Evolutionary conservation across 2,329 filamentous ascomycete species (phyloP).

Genomic region (Penicillium sp.): DNA sequence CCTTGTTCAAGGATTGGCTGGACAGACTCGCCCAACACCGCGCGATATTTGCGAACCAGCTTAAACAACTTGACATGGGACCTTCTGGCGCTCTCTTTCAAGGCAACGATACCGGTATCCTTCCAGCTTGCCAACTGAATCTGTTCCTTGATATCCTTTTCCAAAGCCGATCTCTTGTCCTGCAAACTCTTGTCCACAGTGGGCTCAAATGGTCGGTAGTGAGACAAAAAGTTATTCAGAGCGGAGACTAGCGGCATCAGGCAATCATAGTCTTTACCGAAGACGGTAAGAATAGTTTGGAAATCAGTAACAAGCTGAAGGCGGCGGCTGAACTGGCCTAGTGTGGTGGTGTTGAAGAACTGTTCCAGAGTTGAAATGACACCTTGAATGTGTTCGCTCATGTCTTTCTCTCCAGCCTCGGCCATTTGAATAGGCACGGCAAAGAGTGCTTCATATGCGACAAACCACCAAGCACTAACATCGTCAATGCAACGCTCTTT

Average conservation of each 20-base stretch:
- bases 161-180: slow-evolving; percentile 69
- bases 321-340: slow-evolving; percentile 76
- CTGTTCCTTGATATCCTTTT: slow-evolving; percentile 91
- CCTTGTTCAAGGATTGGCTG: slow-evolving; percentile 52
- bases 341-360: slow-evolving; percentile 74
- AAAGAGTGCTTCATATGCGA: slow-evolving; percentile 87
- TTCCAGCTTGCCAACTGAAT: slow-evolving; percentile 95
- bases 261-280: slow-evolving; percentile 58
- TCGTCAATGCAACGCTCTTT: slow-evolving; percentile 70
- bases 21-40: slow-evolving; percentile 72
- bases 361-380: slow-evolving; percentile 73
- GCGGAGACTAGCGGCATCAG: slow-evolving; percentile 62
- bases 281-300: slow-evolving; percentile 62
- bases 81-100: slow-evolving; percentile 82
- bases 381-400: slow-evolving; percentile 63
- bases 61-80: slow-evolving; percentile 93
- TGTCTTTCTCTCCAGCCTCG: slow-evolving; percentile 56
- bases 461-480: slow-evolving; percentile 91
- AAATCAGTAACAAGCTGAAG: slow-evolving; percentile 65
- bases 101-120: slow-evolving; percentile 87
- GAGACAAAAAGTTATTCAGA: slow-evolving; percentile 71
- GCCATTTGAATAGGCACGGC: slow-evolving; percentile 68
- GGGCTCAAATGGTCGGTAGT: slow-evolving; percentile 70
- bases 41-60: slow-evolving; percentile 84
- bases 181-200: slow-evolving; percentile 63